A percentile compares a stretch with the other conserved stretches of the same genome.
Conservation (phyloP, 257 asterid species). For the Misopates orontium region DNA sequence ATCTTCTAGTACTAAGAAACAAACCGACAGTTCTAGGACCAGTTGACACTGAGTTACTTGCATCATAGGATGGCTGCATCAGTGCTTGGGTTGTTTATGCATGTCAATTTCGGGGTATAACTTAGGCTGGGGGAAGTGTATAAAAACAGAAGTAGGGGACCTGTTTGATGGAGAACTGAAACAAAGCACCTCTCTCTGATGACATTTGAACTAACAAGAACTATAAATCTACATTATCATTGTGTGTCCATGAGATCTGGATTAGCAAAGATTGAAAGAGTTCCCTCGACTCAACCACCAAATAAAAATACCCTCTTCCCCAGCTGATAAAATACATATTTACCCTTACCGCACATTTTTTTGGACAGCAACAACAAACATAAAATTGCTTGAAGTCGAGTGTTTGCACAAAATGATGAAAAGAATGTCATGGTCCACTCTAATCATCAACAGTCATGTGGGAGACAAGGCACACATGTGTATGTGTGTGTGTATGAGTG, state of each 20-base stretch:
- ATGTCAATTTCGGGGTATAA: too few species aligned
- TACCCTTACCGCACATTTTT: not conserved
- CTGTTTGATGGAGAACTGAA: constrained; percentile 7
- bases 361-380: not conserved
- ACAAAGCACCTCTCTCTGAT: constrained; percentile 18
- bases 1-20: too few species aligned
- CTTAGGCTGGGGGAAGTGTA: too few species aligned
- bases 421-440: constrained; percentile 12
- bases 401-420: constrained; percentile 14
- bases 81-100: too few species aligned
- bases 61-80: too few species aligned
- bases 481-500: not conserved
- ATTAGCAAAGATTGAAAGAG: constrained; percentile 5
- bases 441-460: not conserved
- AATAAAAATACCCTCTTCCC: not conserved
- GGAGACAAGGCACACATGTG: too few species aligned
- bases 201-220: constrained; percentile 24
- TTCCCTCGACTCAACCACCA: not conserved
- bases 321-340: not conserved
- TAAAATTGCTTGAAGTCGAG: constrained; percentile 7
- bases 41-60: too few species aligned
- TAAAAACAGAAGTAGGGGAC: constrained; percentile 6
- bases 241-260: constrained; percentile 11
- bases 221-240: too few species aligned
- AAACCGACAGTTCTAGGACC: too few species aligned